Evolutionary conservation across 73 alveolate genomes (phyloP).

Genomic region (Stentor coeruleus): DNA sequence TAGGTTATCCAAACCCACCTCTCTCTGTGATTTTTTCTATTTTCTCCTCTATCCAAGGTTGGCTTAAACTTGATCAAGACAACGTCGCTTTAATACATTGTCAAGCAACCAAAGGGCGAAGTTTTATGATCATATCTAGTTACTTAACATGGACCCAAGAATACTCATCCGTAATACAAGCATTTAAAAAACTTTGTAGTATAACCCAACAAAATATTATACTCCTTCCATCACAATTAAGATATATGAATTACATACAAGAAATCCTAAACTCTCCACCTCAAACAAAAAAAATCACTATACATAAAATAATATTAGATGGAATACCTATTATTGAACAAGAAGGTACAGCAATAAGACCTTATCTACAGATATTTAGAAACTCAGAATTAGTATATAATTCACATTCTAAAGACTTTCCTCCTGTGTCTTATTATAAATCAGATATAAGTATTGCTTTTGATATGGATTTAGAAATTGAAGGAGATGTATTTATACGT

Average conservation of each 20-base stretch:
- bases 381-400: neutral
- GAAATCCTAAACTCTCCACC: neutral
- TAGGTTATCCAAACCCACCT: constrained; percentile 19
- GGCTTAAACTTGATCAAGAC: neutral
- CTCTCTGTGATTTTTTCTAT: neutral
- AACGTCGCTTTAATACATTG: neutral
- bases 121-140: neutral
- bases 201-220: neutral
- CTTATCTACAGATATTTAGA: neutral
- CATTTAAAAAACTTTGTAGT: neutral
- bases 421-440: neutral
- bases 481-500: constrained; percentile 5
- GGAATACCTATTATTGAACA: neutral
- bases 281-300: neutral
- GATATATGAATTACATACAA: neutral
- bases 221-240: neutral
- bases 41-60: neutral
- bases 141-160: neutral
- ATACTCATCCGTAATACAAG: neutral
- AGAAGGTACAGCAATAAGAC: constrained; percentile 6
- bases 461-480: constrained; percentile 1
- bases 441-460: neutral
- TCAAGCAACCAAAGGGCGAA: neutral
- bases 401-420: neutral
- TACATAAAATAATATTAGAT: neutral